phyloP scores from a whole-genome alignment of 202 grass and related monocot species.

The Elaeis oleifera region DNA sequence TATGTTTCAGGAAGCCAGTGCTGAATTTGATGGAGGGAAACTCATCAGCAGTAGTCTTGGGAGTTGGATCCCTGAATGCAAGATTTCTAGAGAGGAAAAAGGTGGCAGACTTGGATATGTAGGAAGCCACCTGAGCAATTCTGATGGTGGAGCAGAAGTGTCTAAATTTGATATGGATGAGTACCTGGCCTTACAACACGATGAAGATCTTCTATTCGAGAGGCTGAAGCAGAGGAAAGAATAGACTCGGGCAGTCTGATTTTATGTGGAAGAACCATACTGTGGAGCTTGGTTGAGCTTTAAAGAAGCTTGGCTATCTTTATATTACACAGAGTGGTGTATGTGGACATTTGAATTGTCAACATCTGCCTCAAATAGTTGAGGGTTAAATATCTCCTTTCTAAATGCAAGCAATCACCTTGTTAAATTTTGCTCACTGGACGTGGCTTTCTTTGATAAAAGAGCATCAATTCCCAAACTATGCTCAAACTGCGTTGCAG shows the following conservation, averaged over 20 bases:
- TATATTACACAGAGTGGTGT: too few species aligned
- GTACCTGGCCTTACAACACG: conserved; percentile 45
- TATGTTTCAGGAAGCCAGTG: conserved; percentile 40
- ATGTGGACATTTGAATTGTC: too few species aligned
- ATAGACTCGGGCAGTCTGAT: conserved; percentile 53
- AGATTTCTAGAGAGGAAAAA: conserved; percentile 30
- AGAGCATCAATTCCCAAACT: too few species aligned
- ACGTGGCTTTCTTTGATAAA: too few species aligned
- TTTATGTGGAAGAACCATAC: conserved; percentile 31
- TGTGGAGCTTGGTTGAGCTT: too few species aligned
- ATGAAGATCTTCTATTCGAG: conserved; percentile 60
- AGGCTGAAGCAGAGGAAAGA: conserved; percentile 43
- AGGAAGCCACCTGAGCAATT: conserved; percentile 18
- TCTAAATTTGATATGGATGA: conserved; percentile 61
- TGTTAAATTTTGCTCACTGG: too few species aligned
- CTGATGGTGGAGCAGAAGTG: conserved; percentile 10
- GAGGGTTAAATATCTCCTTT: too few species aligned
- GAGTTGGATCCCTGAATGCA: conserved; percentile 65
- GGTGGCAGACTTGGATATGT: conserved; percentile 26
- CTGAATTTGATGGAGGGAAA: conserved; percentile 30
- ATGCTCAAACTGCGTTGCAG: too few species aligned
- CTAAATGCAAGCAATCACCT: too few species aligned
- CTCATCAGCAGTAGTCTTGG: conserved; percentile 46
- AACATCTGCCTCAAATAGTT: too few species aligned
- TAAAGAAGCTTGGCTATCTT: too few species aligned